Evolutionary conservation across 2,329 filamentous ascomycete species (phyloP), one percentile per base, ranked within the genome.

Genomic region (Ophioceras dolichostomum): DNA sequence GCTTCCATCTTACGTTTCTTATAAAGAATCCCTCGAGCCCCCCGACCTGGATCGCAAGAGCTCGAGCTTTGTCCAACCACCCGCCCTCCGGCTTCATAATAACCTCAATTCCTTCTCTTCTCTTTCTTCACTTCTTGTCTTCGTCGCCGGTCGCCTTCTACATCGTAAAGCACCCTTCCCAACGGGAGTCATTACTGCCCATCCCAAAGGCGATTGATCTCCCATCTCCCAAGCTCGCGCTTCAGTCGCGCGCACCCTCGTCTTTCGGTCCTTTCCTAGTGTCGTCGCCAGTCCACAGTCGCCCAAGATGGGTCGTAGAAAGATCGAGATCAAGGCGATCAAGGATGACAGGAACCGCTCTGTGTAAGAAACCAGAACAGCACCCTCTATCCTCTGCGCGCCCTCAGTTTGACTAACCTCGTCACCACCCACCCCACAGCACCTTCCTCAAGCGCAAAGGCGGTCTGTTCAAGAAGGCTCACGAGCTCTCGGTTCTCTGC

Each of bases 321-420:
- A 98, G 77, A 98, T 98, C 58, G 91, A 96, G 69, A 96, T 98
- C 71, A 95, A 95, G 67, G 86, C 89, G 50, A 96, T 96, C 72
- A 95, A 94, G 65, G 88, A 95, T 77, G 88, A 95, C 63, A 79
- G 88, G 54, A 95, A 95, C 58, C 86, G 88, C 58, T 94, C 88
- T 53, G 88, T 95, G 88, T 95, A 86, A 62, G 85, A 44, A 44
- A 30, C 29, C n/a, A n/a, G n/a, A n/a, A n/a, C n/a, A n/a, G n/a
- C 38, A 22, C 39, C 22, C 22, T 14, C 36, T 34, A 22, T 34
- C 20, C 33, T 38, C 37, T 31, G 13, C 31, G 40, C 31, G 24
- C 19, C 31, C 12, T n/a, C 34, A 32, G 21, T 22, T 24, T 34
- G 16, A 9, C 22, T 35, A 24, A 31, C 31, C 30, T 26, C 32